Evolutionary conservation across 2,329 filamentous ascomycete genomes (phyloP).

Genomic region (Fusarium sp.): DNA sequence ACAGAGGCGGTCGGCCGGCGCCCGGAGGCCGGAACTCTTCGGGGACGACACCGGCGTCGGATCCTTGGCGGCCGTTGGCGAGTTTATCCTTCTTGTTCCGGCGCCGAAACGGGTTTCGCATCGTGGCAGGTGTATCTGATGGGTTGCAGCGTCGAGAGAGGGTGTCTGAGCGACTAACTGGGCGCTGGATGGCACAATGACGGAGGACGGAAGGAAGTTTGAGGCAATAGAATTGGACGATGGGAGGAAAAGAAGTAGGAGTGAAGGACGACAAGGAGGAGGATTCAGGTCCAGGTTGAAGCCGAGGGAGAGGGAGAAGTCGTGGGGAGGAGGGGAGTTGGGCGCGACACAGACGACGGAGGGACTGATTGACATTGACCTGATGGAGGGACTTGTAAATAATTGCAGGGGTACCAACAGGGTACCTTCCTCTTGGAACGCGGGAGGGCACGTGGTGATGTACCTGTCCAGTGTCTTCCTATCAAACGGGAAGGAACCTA

Average conservation of each 20-base stretch:
- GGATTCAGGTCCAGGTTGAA: slow-evolving; percentile 6
- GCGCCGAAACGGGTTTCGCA: slow-evolving; percentile 51
- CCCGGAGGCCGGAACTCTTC: slow-evolving; percentile 44
- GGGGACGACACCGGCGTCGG: slow-evolving; percentile 40
- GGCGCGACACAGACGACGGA: background rate
- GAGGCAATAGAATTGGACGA: background rate
- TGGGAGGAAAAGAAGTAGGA: slow-evolving; percentile 6
- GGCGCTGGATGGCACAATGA: background rate
- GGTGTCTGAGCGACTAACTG: slow-evolving; percentile 2
- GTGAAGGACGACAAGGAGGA: background rate
- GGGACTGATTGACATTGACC: background rate
- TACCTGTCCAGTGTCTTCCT: slow-evolving; percentile 13
- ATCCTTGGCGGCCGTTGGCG: slow-evolving; percentile 35
- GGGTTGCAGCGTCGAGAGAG: slow-evolving; percentile 1
- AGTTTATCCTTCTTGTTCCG: slow-evolving; percentile 52
- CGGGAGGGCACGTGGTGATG: slow-evolving; percentile 29
- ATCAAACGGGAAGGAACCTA: background rate
- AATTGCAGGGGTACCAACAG: slow-evolving; percentile 32
- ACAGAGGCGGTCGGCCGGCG: slow-evolving; percentile 41
- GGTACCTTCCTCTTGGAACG: slow-evolving; percentile 31
- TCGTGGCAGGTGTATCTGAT: slow-evolving; percentile 36
- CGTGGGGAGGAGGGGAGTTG: slow-evolving; percentile 26
- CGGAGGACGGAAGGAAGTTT: slow-evolving; percentile 1
- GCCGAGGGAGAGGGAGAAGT: slow-evolving; percentile 17
- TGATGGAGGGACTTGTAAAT: slow-evolving; percentile 29